These are phyloP conservation scores for Ilex asprella DNA, from an alignment of 257 asterid genomes.

Conservation along the genomic window DNA sequence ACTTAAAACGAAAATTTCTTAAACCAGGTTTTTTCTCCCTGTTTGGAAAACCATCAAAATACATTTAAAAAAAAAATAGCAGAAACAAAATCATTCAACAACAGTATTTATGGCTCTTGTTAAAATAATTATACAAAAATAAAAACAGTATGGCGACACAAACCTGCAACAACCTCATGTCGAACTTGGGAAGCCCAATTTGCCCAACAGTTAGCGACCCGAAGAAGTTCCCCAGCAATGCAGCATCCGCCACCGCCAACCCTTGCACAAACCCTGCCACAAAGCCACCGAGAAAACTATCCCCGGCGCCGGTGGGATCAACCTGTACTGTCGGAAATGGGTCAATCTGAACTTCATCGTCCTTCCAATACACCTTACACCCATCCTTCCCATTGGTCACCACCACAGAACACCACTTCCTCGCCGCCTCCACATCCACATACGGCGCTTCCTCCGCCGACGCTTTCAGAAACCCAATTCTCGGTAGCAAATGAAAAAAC, in stretches of 20 bases:
- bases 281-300: slow-evolving; percentile 87
- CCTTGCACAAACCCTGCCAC: slow-evolving; percentile 76
- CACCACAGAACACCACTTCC: slow-evolving; percentile 68
- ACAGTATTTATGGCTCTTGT: background rate
- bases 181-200: slow-evolving; percentile 72
- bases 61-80: background rate
- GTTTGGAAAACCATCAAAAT: too few species aligned
- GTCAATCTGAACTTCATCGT: slow-evolving; percentile 51
- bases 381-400: slow-evolving; percentile 92
- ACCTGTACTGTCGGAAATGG: slow-evolving; percentile 76
- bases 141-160: background rate
- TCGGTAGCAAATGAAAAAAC: slow-evolving; percentile 43
- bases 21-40: too few species aligned
- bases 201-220: slow-evolving; percentile 85
- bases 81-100: background rate
- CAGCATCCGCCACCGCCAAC: slow-evolving; percentile 74
- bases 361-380: slow-evolving; percentile 51
- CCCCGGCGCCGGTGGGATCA: slow-evolving; percentile 99
- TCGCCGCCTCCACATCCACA: slow-evolving; percentile 60
- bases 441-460: slow-evolving; percentile 80
- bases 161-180: slow-evolving; percentile 71
- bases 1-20: too few species aligned
- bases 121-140: background rate
- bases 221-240: slow-evolving; percentile 79
- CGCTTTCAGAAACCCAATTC: slow-evolving; percentile 70